Base-by-base conservation (phyloP, 305 asterid species). In the Fraxinus greggii region DNA sequence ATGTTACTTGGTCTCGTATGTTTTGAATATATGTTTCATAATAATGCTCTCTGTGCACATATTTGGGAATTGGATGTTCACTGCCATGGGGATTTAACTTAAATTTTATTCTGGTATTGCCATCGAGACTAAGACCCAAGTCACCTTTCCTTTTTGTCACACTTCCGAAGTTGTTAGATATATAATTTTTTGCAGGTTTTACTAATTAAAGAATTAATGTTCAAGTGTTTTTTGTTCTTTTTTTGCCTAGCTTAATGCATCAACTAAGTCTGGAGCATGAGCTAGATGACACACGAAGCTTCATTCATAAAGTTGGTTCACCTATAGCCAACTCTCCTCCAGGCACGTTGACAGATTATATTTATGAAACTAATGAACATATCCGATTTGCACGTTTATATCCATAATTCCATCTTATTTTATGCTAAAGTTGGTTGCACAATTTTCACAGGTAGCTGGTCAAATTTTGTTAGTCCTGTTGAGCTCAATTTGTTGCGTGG, bases 301-400 rank as follows among this genome's bases (percentile, higher is more conserved):
- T 93, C 79, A 87, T 78, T 32, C 93, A 89, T 84, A 93, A 89
- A 85, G 92, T 91, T 81, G 96, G 97, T 83, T 94, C 97, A 5
- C 97, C 99, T 29, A 54, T 94, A 17, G 92, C 88, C 86, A 91
- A 83, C 89, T 97, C 98, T 86, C 98, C 98, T 72, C 97, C 99
- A 85, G 97, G 97, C 88, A 87, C 81, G 86, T 80, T 69, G 19
- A 61, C 40, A 24, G 56, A 21, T 75, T 56, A 33, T 40, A 78
- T 32, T 56, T 51, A 29, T 31, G 0, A 56, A 21, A 63, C 13
- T 28, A 33, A 23, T 33, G 38, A 3, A 63, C n/a, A 24, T 6
- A 8, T 48, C 5, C 70, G 79, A 36, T 75, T 28, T 23, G 9
- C 80, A 54, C 7, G 40, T 38, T 33, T 69, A 48, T 26, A 65